These are phyloP conservation scores for Austroboletus rostrupii DNA, from an alignment of 1,284 basidiomycete genomes.

Conservation along the genomic window DNA sequence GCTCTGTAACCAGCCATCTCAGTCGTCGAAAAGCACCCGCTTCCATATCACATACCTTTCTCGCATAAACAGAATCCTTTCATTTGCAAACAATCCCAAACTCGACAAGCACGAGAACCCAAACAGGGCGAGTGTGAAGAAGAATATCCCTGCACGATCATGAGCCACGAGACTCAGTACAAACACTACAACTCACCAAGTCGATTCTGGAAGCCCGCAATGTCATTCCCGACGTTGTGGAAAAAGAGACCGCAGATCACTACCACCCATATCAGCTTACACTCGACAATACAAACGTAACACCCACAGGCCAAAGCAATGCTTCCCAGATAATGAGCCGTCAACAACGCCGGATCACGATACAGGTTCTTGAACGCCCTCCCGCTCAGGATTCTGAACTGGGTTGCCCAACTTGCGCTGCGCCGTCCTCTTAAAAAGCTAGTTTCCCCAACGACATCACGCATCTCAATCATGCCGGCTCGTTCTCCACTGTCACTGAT, in stretches of 20 bases:
- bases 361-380: constrained; percentile 98
- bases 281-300: constrained; percentile 2
- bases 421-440: constrained; percentile 72
- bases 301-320: constrained; percentile 77
- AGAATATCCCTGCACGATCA: constrained; percentile 72
- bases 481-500: constrained; percentile 15
- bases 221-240: constrained; percentile 82
- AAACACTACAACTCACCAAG: constrained; percentile 45
- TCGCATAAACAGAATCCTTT: constrained; percentile 92
- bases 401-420: constrained; percentile 82
- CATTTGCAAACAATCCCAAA: constrained; percentile 88
- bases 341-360: constrained; percentile 87
- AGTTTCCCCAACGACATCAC: constrained; percentile 64
- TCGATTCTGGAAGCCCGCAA: constrained; percentile 91
- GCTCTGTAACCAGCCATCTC: constrained; percentile 47
- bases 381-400: constrained; percentile 91
- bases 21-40: constrained; percentile 1
- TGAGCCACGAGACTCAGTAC: background rate
- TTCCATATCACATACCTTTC: constrained; percentile 62
- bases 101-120: constrained; percentile 95
- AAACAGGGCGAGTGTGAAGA: constrained; percentile 92
- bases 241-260: constrained; percentile 83
- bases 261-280: constrained; percentile 27
- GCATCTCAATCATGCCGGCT: constrained; percentile 44
- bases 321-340: constrained; percentile 86